Evolutionary conservation across 768 basidiomycete species (phyloP).

Genomic region (Clitopilus passeckerianus): DNA sequence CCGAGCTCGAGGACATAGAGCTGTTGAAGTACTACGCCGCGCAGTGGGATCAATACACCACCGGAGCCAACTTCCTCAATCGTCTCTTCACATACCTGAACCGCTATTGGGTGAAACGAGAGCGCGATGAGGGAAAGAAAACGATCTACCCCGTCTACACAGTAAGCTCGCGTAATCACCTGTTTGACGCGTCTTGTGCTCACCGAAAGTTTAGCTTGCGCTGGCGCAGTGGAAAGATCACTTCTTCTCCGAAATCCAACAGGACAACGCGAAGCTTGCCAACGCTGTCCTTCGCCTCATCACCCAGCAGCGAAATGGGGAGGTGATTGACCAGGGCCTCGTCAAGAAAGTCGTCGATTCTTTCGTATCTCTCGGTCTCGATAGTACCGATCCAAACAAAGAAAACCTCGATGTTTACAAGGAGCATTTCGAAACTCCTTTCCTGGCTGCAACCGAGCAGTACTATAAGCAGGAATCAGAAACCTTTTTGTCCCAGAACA

Average conservation of each 20-base stretch:
- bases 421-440: conserved; percentile 86
- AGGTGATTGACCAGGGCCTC: conserved; percentile 91
- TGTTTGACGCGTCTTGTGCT: neutral
- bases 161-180: conserved; percentile 38
- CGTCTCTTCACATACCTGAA: conserved; percentile 97
- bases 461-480: conserved; percentile 95
- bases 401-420: conserved; percentile 94
- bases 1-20: conserved; percentile 81
- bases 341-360: conserved; percentile 97
- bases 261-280: conserved; percentile 76
- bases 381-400: conserved; percentile 88
- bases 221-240: conserved; percentile 94
- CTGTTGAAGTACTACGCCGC: conserved; percentile 87
- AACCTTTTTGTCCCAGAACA: conserved; percentile 87
- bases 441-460: conserved; percentile 83
- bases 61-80: conserved; percentile 95
- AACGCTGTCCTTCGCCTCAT: conserved; percentile 85
- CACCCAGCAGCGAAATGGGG: conserved; percentile 92
- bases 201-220: conserved; percentile 55
- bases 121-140: conserved; percentile 96
- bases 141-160: conserved; percentile 96
- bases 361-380: conserved; percentile 94
- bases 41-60: conserved; percentile 97
- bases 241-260: conserved; percentile 85
- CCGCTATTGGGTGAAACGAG: conserved; percentile 98